phyloP scores from a whole-genome alignment of 805 yeast genomes.

The Barnettozyma siamensis region DNA sequence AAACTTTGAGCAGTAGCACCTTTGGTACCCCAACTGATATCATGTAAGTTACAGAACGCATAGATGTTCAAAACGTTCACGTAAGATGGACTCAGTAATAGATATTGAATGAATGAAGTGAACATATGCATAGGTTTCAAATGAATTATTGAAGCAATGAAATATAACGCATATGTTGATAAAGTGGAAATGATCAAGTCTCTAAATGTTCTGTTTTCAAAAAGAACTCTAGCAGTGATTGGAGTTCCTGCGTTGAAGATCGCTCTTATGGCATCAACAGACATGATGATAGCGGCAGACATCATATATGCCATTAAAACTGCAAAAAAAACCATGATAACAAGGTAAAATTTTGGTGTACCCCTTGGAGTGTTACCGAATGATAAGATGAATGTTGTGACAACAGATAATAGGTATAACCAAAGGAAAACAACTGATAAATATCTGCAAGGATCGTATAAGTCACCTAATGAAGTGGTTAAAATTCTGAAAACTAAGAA shows the following conservation, averaged over 20 bases:
- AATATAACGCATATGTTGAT: conserved; percentile 78
- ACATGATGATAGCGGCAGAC: conserved; percentile 79
- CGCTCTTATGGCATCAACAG: conserved; percentile 61
- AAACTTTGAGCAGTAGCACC: conserved; percentile 72
- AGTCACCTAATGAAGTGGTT: conserved; percentile 68
- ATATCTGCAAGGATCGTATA: conserved; percentile 69
- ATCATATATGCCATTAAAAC: conserved; percentile 83
- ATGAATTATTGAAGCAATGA: conserved; percentile 71
- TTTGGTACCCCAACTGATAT: conserved; percentile 96
- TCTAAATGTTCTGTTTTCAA: conserved; percentile 68
- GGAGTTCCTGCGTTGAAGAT: conserved; percentile 29
- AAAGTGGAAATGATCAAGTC: conserved; percentile 82
- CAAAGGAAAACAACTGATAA: conserved; percentile 77
- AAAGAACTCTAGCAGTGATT: conserved; percentile 38
- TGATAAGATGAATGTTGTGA: conserved; percentile 81
- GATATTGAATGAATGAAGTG: conserved; percentile 79
- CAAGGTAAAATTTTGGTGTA: conserved; percentile 68
- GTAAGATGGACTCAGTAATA: conserved; percentile 81
- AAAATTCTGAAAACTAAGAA: conserved; percentile 86
- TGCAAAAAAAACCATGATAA: conserved; percentile 77
- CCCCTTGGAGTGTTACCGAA: conserved; percentile 95
- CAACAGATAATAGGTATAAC: conserved; percentile 75
- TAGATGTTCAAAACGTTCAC: conserved; percentile 88
- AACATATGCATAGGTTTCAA: conserved; percentile 92
- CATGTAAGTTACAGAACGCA: conserved; percentile 95